phyloP scores from a whole-genome alignment of 306 rosid genomes.

The Hylodesmum podocarpum region DNA sequence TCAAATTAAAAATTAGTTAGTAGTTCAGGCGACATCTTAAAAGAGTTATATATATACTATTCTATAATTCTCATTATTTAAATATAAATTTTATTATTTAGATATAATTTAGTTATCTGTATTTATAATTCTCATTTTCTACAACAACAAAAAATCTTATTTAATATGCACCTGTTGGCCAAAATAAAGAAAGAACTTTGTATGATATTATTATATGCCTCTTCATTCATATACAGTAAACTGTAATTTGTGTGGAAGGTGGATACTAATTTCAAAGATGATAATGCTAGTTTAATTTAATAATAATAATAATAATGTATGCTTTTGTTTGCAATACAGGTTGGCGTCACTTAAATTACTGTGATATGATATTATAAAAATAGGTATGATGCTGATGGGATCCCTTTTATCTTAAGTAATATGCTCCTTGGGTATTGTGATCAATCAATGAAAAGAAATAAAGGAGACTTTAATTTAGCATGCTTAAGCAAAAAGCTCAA shows the following conservation, averaged over 20 bases:
- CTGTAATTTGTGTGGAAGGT: not conserved
- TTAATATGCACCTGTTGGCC: no score
- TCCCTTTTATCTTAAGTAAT: conserved; percentile 21
- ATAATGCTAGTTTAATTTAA: not conserved
- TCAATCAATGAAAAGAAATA: conserved; percentile 24
- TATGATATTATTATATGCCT: no score
- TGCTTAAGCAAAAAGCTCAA: conserved; percentile 33
- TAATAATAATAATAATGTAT: not conserved
- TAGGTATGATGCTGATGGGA: conserved; percentile 23
- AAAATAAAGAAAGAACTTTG: no score
- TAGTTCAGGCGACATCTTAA: no score
- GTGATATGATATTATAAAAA: conserved; percentile 21
- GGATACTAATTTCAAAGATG: conserved; percentile 27
- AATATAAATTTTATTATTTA: no score
- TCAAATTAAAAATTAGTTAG: no score
- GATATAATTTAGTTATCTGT: no score
- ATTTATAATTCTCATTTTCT: no score
- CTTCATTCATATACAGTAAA: no score
- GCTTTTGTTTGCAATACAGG: not conserved
- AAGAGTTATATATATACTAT: no score
- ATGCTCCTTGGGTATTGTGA: conserved; percentile 15
- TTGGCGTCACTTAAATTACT: conserved; percentile 13
- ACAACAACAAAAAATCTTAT: no score
- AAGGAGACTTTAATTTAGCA: conserved; percentile 21
- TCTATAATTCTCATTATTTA: no score